Evolutionary conservation across 768 basidiomycete species (phyloP).

Genomic region (Psilocybe cubensis): DNA sequence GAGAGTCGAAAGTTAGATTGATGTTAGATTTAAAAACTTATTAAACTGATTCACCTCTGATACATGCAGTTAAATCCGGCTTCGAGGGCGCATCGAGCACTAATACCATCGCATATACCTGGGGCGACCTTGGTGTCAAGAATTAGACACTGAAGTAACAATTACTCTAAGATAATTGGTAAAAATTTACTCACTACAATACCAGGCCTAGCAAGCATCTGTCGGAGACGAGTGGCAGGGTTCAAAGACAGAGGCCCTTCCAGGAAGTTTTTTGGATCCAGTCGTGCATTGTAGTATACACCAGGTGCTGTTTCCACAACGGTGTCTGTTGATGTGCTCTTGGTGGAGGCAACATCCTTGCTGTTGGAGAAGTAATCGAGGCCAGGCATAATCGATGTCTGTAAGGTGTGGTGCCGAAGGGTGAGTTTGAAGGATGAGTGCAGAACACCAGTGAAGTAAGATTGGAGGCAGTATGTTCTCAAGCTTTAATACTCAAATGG

Average conservation of each 20-base stretch:
- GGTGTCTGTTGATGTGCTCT: slow-evolving; percentile 7
- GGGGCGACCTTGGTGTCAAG: slow-evolving; percentile 61
- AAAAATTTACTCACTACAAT: slow-evolving; percentile 66
- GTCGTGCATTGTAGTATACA: slow-evolving; percentile 66
- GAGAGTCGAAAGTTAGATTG: not conserved
- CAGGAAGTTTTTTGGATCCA: slow-evolving; percentile 71
- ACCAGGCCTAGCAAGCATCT: slow-evolving; percentile 70
- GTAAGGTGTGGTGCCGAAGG: not conserved
- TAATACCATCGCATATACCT: slow-evolving; percentile 80
- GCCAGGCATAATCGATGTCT: slow-evolving; percentile 24
- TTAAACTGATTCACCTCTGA: slow-evolving; percentile 53
- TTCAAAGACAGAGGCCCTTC: slow-evolving; percentile 71
- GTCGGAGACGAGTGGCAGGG: slow-evolving; percentile 73
- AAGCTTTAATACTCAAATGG: not conserved
- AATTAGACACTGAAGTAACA: not conserved
- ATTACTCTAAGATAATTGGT: not conserved
- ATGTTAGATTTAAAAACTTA: slow-evolving; percentile 1
- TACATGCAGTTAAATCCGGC: slow-evolving; percentile 80
- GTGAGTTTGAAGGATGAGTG: not conserved
- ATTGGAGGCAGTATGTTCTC: not conserved
- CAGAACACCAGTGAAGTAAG: not conserved
- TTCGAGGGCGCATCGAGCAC: slow-evolving; percentile 78
- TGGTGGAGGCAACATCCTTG: slow-evolving; percentile 5
- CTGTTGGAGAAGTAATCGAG: slow-evolving; percentile 25
- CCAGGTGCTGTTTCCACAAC: slow-evolving; percentile 2